Evolutionary conservation across 768 basidiomycete species (phyloP).

Genomic region (Rhizopogon salebrosus): DNA sequence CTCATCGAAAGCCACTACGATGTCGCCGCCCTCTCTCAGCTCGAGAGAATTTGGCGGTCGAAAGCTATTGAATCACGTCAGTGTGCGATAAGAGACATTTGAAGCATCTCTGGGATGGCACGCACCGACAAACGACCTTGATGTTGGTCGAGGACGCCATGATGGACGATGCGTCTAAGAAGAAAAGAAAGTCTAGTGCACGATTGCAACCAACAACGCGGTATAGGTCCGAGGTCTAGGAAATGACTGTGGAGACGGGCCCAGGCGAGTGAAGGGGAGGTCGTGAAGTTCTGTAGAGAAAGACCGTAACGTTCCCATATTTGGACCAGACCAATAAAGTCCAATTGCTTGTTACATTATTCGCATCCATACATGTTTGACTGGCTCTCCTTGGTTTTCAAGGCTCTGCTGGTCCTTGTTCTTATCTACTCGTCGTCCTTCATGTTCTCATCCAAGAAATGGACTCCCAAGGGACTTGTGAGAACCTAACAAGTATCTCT

Average conservation of each 20-base stretch:
- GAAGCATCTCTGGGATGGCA: slow-evolving; percentile 8
- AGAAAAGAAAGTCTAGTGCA: slow-evolving; percentile 10
- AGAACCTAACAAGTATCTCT: background rate
- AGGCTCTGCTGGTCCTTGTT: background rate
- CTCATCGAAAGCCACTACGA: slow-evolving; percentile 86
- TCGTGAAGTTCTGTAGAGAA: background rate
- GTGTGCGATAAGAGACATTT: slow-evolving; percentile 4
- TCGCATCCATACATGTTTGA: background rate
- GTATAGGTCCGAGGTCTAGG: slow-evolving; percentile 10
- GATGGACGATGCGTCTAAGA: slow-evolving; percentile 32
- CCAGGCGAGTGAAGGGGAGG: background rate
- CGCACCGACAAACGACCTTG: slow-evolving; percentile 98
- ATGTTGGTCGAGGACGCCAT: slow-evolving; percentile 82
- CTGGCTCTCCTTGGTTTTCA: background rate
- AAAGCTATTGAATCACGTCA: slow-evolving; percentile 50
- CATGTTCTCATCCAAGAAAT: slow-evolving; percentile 21
- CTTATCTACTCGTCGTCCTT: slow-evolving; percentile 5
- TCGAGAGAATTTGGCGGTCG: slow-evolving; percentile 94
- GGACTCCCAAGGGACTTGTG: slow-evolving; percentile 19
- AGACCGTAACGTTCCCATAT: no score
- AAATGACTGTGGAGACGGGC: slow-evolving; percentile 5
- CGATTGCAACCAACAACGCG: slow-evolving; percentile 11
- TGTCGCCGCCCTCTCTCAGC: slow-evolving; percentile 78
- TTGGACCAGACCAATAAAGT: background rate
- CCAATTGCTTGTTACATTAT: no score